These are phyloP conservation scores for Leccinum longicurvipes DNA, from an alignment of 768 basidiomycete species.

Conservation along the genomic window DNA sequence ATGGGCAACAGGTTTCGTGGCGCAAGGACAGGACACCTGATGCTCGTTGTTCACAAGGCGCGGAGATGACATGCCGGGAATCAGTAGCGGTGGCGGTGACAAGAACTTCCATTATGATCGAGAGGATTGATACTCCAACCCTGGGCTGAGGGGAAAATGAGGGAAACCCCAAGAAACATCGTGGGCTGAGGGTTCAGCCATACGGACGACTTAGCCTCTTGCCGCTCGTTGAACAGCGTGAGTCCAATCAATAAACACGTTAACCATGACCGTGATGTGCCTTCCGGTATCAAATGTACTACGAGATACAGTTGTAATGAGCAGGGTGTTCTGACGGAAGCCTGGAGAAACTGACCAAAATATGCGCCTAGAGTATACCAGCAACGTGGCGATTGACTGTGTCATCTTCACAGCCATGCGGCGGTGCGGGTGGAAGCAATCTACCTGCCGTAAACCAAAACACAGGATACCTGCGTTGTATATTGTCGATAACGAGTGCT, in stretches of 20 bases:
- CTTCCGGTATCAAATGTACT: not conserved
- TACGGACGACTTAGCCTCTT: constrained; percentile 12
- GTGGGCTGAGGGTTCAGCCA: constrained; percentile 29
- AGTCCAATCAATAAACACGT: constrained; percentile 1
- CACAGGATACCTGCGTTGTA: constrained; percentile 44
- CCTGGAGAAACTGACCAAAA: constrained; percentile 5
- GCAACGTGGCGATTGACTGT: not conserved
- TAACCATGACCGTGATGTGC: constrained; percentile 1
- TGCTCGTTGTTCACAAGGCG: constrained; percentile 12
- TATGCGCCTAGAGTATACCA: not conserved
- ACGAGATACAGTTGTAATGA: constrained; percentile 3
- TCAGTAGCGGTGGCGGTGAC: constrained; percentile 3
- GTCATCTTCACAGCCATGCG: not conserved
- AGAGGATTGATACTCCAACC: constrained; percentile 13
- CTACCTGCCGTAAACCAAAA: constrained; percentile 39
- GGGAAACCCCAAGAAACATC: constrained; percentile 9
- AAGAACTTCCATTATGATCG: constrained; percentile 3
- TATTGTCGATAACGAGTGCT: constrained; percentile 48
- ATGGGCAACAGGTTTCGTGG: constrained; percentile 27
- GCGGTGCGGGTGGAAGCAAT: not conserved
- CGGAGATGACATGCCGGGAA: constrained; percentile 9
- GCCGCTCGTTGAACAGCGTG: constrained; percentile 1
- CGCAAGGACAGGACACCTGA: constrained; percentile 9
- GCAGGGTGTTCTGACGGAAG: not conserved
- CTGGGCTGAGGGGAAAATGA: constrained; percentile 30